Evolutionary conservation across 1,139 yeast genomes (phyloP).

Genomic region (Sporopachydermia cereana): DNA sequence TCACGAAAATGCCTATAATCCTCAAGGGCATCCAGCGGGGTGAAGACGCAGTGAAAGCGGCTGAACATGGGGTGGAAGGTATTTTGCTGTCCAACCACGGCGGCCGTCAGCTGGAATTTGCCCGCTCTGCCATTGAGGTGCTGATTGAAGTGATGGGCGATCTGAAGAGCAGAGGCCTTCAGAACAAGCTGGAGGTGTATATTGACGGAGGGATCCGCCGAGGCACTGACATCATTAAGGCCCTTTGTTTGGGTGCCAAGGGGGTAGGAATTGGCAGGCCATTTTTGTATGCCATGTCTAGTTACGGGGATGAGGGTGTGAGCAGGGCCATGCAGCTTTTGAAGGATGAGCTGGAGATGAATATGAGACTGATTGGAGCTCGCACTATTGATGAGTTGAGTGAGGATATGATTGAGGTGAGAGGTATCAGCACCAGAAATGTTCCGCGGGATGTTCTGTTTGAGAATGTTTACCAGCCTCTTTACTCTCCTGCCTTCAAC

Average conservation of each 20-base stretch:
- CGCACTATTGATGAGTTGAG: constrained; percentile 51
- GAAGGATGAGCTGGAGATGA: constrained; percentile 74
- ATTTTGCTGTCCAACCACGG: constrained; percentile 70
- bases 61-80: constrained; percentile 51
- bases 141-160: constrained; percentile 53
- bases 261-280: constrained; percentile 76
- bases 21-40: constrained; percentile 63
- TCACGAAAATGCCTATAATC: constrained; percentile 51
- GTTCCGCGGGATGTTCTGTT: constrained; percentile 38
- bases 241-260: constrained; percentile 63
- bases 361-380: constrained; percentile 81
- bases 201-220: constrained; percentile 71
- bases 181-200: constrained; percentile 48
- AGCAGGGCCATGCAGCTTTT: constrained; percentile 63
- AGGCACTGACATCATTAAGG: constrained; percentile 62
- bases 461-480: constrained; percentile 30
- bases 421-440: constrained; percentile 26
- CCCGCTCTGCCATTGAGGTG: constrained; percentile 57
- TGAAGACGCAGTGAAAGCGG: constrained; percentile 55
- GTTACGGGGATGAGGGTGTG: constrained; percentile 75
- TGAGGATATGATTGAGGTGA: constrained; percentile 40
- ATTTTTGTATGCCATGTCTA: constrained; percentile 62
- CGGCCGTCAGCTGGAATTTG: constrained; percentile 65
- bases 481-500: constrained; percentile 26
- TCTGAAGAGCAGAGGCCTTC: constrained; percentile 34